phyloP scores from a whole-genome alignment of 2,329 filamentous ascomycete species.

The Escovopsis sp. region DNA sequence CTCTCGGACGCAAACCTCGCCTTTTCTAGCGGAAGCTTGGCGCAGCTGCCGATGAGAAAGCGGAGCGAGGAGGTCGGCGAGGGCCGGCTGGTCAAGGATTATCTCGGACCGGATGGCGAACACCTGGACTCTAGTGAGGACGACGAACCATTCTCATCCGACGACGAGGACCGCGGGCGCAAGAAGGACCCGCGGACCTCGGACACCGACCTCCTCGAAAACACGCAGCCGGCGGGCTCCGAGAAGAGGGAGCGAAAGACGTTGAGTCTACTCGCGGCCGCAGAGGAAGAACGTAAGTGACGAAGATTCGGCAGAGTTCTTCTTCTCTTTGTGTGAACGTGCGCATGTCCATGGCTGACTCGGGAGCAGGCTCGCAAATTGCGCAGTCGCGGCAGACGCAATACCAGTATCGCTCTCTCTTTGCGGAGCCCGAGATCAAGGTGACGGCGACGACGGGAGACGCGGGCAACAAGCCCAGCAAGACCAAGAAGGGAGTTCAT shows the following conservation, averaged over 20 bases:
- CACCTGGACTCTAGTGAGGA: conserved; percentile 56
- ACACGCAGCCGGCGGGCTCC: conserved; percentile 14
- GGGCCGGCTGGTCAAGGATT: conserved; percentile 52
- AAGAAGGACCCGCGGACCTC: conserved; percentile 35
- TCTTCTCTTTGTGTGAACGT: too few species aligned
- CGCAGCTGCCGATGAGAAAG: conserved; percentile 44
- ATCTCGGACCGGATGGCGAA: conserved; percentile 49
- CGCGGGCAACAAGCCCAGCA: conserved; percentile 35
- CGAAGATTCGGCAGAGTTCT: too few species aligned
- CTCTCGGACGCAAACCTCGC: conserved; percentile 57
- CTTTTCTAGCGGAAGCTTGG: conserved; percentile 46
- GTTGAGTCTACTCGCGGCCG: conserved; percentile 53
- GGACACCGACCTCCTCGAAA: conserved; percentile 24
- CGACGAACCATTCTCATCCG: conserved; percentile 46
- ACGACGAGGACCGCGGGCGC: conserved; percentile 52
- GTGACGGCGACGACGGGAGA: conserved; percentile 49
- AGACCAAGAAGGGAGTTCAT: conserved; percentile 43
- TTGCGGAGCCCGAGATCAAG: conserved; percentile 51
- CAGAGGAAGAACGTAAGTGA: conserved; percentile 62
- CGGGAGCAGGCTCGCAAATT: conserved; percentile 33
- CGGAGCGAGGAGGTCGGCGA: conserved; percentile 23
- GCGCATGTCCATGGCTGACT: conserved; percentile 14
- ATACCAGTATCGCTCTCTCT: conserved; percentile 46
- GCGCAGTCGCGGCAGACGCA: conserved; percentile 27
- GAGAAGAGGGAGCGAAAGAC: conserved; percentile 27